Evolutionary conservation across 2,329 filamentous ascomycete genomes (phyloP), one percentile per base, ranked within the genome.

Genomic region (Colletotrichum sp.): DNA sequence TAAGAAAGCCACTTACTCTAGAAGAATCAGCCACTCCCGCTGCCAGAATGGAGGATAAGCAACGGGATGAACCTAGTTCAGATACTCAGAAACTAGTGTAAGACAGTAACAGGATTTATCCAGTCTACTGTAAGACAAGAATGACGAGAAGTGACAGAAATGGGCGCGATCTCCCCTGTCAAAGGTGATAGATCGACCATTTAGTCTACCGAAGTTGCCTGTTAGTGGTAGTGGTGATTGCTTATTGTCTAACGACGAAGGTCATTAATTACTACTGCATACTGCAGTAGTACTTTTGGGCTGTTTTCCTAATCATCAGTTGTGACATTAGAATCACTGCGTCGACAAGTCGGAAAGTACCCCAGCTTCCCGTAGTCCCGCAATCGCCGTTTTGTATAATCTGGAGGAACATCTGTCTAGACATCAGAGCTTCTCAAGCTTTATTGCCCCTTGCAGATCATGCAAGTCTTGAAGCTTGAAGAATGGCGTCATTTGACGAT

Each of bases 401-500:
- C 8, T 43, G 5, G 16, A 5, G 8, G 16, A n/a, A 10, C 1
- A 21, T 4, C 3, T 52, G n/a, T 21, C n/a, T 21, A 52, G 0
- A 21, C 10, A 52, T 21, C n/a, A 24, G n/a, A 2, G 43, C 43
- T 52, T 52, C 0, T 52, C 10, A 52, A 52, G 43, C 43, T 52
- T 34, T 18, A 2, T 1, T 30, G 3, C 26, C 55, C 63, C 55
- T 67, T 67, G 69, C 38, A 61, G 57, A 72, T 67, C 52, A 18
- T 18, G 9, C 4, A 36, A 60, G 26, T 30, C 57, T 16, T 15
- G 13, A 13, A 57, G 10, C 15, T 55, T 64, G 60, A 24, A 60
- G 32, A 38, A 75, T 75, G 55, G 58, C 64, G 70, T 73, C 73
- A 73, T 72, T 16, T 18, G 52, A 13, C 48, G 12, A 57, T 52